Conservation (phyloP, 2,329 filamentous ascomycete genomes). For the Alternaria burnsii region DNA sequence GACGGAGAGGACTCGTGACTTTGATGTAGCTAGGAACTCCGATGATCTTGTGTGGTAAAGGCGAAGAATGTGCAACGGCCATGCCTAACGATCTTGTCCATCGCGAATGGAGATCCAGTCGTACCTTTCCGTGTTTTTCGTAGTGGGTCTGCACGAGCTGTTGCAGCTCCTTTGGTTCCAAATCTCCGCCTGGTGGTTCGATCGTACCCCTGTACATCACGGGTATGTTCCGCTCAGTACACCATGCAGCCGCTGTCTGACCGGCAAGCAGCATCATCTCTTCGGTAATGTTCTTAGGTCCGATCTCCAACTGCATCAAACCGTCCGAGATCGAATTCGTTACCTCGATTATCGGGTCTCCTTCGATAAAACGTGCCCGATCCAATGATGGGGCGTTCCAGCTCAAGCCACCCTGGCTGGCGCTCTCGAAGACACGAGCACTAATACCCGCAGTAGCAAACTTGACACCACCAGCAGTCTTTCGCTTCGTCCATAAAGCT, state of each 20-base stretch:
- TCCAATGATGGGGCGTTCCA: conserved; percentile 54
- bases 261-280: conserved; percentile 65
- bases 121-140: conserved; percentile 46
- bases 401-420: conserved; percentile 42
- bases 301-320: conserved; percentile 23
- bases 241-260: conserved; percentile 62
- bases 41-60: conserved; percentile 60
- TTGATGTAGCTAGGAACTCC: conserved; percentile 65
- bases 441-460: conserved; percentile 40
- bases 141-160: conserved; percentile 50
- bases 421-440: conserved; percentile 49
- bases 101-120: conserved; percentile 50
- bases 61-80: conserved; percentile 56
- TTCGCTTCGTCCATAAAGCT: conserved; percentile 44
- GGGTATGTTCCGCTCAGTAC: conserved; percentile 61
- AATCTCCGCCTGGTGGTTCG: conserved; percentile 22
- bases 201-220: conserved; percentile 58
- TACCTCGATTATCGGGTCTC: conserved; percentile 56
- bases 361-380: conserved; percentile 49
- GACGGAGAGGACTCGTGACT: conserved; percentile 68
- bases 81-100: conserved; percentile 54
- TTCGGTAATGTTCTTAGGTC: conserved; percentile 42
- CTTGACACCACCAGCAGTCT: conserved; percentile 50
- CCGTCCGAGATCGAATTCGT: conserved; percentile 14
- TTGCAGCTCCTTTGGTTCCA: conserved; percentile 32